Evolutionary conservation across 306 rosid genomes (phyloP), one percentile per base, ranked within the genome.

Genomic region (Abrus pulchellus): DNA sequence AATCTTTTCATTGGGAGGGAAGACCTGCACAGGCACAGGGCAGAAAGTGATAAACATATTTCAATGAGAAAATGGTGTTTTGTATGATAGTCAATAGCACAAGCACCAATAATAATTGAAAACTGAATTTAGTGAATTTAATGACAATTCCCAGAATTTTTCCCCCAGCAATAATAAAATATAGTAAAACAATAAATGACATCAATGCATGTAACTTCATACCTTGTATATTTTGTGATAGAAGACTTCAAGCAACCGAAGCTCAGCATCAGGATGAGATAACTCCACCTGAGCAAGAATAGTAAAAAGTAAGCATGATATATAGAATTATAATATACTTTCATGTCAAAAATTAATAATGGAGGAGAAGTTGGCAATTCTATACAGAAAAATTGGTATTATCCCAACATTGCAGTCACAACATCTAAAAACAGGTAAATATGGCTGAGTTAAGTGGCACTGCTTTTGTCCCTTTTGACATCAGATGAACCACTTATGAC

Each of bases 171-270:
- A 71, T 12, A 14, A 44, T 12, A 33, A 50, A 75, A 10, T 9
- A 9, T 4, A 49, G 57, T 45, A 76, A 32, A 32, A 9, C 8
- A 11, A 44, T n/a, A 9, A 77, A 72, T 68, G 20, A 20, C 70
- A 48, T 60, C 76, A 74, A 63, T 7, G 3, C 14, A 68, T 5
- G 36, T 74, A 50, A 77, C 56, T 56, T 14, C 78, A 69, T 36
- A 93, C 97, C 97, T 91, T 91, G 87, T 93, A 93, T 67, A 93
- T 93, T 86, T 91, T 93, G 85, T 91, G 97, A 86, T 90, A 90
- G 91, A 91, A 93, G 76, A 93, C 93, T 89, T 93, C 96, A 69
- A 93, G 90, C 89, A 93, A 75, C 76, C 97, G 79, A 70, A 93
- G 94, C 80, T 93, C 96, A 10, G 94, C 92, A 78, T 88, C 81